A percentile compares a stretch with the other conserved stretches of the same genome.
These are phyloP conservation scores for Phytophthora sojae DNA, from an alignment of 352 stramenopile genomes.

Conservation along the genomic window DNA sequence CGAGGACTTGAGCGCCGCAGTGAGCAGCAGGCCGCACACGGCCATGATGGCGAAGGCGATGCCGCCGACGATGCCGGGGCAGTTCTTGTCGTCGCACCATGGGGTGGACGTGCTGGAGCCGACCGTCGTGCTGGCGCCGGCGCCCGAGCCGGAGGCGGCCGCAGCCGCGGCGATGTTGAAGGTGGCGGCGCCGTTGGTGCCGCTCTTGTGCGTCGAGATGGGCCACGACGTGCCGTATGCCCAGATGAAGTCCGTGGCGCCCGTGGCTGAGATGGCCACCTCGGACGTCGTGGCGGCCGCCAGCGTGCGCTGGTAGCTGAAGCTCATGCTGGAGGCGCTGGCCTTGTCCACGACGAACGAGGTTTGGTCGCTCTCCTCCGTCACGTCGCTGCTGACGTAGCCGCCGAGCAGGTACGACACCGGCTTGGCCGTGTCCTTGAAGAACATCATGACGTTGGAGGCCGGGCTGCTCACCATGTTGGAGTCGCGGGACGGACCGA, in stretches of 20 bases:
- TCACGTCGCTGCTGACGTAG: slow-evolving; percentile 59
- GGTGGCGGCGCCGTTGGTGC: slow-evolving; percentile 59
- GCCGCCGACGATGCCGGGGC: slow-evolving; percentile 63
- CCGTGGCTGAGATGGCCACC: slow-evolving; percentile 52
- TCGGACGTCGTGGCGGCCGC: slow-evolving; percentile 53
- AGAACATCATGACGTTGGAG: slow-evolving; percentile 82
- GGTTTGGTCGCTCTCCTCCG: slow-evolving; percentile 47
- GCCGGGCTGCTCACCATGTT: slow-evolving; percentile 76
- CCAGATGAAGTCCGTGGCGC: slow-evolving; percentile 67
- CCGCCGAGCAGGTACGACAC: slow-evolving; percentile 59
- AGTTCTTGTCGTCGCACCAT: slow-evolving; percentile 75
- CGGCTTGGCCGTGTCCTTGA: slow-evolving; percentile 44
- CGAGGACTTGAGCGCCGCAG: slow-evolving; percentile 46
- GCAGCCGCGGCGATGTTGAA: slow-evolving; percentile 55
- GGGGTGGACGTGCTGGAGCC: slow-evolving; percentile 23
- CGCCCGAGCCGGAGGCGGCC: slow-evolving; percentile 18
- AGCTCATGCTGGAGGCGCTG: slow-evolving; percentile 58
- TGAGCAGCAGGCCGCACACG: slow-evolving; percentile 58
- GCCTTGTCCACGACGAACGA: slow-evolving; percentile 49
- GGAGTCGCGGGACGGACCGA: slow-evolving; percentile 51
- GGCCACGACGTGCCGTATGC: slow-evolving; percentile 74
- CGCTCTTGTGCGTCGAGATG: slow-evolving; percentile 54
- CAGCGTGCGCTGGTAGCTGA: slow-evolving; percentile 77
- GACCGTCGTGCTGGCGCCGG: slow-evolving; percentile 31
- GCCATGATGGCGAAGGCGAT: slow-evolving; percentile 63